A percentile compares a stretch with the other conserved stretches of the same genome.
Conservation (phyloP, 768 basidiomycete species). For the Rhodosporidiobolus odoratus region DNA sequence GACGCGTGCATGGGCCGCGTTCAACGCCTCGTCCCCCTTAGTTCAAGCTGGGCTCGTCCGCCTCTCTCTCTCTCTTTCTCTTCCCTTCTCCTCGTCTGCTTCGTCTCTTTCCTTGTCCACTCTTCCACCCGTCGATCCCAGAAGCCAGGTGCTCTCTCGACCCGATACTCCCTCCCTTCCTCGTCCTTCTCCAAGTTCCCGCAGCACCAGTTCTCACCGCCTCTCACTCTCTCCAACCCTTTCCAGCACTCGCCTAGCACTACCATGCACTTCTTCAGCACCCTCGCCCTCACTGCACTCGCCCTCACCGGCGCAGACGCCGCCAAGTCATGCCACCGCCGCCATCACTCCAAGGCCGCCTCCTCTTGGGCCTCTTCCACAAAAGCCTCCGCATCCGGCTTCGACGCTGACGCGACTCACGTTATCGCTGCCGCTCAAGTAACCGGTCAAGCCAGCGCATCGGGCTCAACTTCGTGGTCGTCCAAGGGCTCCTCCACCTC, state of each 20-base stretch:
- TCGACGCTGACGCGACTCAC: neutral
- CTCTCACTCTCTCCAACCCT: neutral
- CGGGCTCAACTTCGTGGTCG: slow-evolving; percentile 11
- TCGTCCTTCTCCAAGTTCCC: no score
- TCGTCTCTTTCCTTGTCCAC: neutral
- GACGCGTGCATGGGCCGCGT: no score
- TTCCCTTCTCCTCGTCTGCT: neutral
- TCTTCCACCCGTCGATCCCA: neutral
- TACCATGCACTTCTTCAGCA: slow-evolving; percentile 22
- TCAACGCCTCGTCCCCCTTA: no score
- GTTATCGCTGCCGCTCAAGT: slow-evolving; percentile 3
- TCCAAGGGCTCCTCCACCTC: slow-evolving; percentile 16
- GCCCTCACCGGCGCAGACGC: slow-evolving; percentile 11
- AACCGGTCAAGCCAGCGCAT: neutral
- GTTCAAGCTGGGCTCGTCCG: neutral
- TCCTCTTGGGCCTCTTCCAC: slow-evolving; percentile 3
- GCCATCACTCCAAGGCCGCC: slow-evolving; percentile 16
- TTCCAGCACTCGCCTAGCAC: neutral
- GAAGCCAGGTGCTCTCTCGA: neutral
- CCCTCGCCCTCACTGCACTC: neutral
- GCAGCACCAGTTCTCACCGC: neutral
- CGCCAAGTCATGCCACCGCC: slow-evolving; percentile 18
- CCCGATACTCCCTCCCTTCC: neutral
- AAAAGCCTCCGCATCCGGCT: neutral
- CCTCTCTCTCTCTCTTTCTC: neutral